Percentiles rank a stretch among this genome's conserved stretches.
These are phyloP conservation scores for Epithele typhae DNA, from an alignment of 768 basidiomycete genomes.

Conservation along the genomic window DNA sequence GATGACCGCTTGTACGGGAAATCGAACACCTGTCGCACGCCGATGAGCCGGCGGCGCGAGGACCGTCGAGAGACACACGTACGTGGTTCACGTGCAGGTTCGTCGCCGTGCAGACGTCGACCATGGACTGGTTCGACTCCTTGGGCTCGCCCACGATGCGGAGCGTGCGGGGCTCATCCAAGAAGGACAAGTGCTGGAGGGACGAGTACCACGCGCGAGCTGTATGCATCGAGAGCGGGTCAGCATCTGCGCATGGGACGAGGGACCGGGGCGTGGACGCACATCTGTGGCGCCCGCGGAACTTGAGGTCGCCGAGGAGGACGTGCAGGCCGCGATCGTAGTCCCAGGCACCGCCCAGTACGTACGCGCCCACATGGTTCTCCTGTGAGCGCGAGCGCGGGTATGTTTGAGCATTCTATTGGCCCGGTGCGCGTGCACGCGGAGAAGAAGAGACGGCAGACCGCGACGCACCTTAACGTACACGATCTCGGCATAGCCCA, in stretches of 20 bases:
- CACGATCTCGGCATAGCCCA: slow-evolving; percentile 43
- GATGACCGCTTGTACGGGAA: slow-evolving; percentile 21
- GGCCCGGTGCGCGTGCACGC: slow-evolving; percentile 22
- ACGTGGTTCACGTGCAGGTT: slow-evolving; percentile 14
- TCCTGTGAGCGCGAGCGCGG: slow-evolving; percentile 1
- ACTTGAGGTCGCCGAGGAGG: slow-evolving; percentile 44
- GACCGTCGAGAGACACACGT: not conserved
- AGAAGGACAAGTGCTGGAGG: slow-evolving; percentile 39
- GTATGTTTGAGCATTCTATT: no score
- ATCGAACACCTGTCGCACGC: slow-evolving; percentile 11
- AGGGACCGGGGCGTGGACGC: slow-evolving; percentile 15
- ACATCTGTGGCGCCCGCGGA: slow-evolving; percentile 40
- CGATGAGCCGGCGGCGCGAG: not conserved
- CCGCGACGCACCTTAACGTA: slow-evolving; percentile 40
- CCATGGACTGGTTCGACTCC: slow-evolving; percentile 24
- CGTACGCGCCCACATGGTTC: slow-evolving; percentile 21
- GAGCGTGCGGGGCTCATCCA: slow-evolving; percentile 38
- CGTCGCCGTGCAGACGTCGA: slow-evolving; percentile 22
- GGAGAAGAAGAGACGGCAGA: no score
- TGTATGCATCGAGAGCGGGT: not conserved
- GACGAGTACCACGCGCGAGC: slow-evolving; percentile 33
- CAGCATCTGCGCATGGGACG: slow-evolving; percentile 3
- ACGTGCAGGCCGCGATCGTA: slow-evolving; percentile 39
- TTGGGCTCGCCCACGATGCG: slow-evolving; percentile 41
- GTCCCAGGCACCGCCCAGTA: slow-evolving; percentile 26